Base-by-base conservation (phyloP, 139 green algal genomes). In the Coccomyxa sp. region DNA sequence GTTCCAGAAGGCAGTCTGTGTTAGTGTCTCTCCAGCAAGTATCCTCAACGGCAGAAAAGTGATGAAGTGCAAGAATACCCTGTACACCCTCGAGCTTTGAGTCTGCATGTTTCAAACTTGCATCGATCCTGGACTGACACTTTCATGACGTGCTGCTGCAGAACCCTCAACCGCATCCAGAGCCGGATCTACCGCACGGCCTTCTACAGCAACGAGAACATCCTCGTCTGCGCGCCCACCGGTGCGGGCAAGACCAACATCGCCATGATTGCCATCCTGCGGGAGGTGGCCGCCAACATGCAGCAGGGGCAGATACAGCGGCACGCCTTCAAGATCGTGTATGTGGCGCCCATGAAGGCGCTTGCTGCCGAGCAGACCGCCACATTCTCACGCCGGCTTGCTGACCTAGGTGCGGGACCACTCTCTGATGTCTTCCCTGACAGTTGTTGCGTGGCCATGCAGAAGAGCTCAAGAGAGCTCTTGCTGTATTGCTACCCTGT, bases 161-260 rank as follows among this genome's bases (percentile, higher is more conserved):
- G 81, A 76, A 84, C 89, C 0, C 90, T 99, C 35, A 99, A 99
- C 84, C 91, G 94, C 86, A 97, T 98, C 82, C 94, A 98, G 85
- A 92, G 81, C 68, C 84, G 84, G 58, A 98, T 99, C 79, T 98
- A 90, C 81, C 78, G 80, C 1, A 90, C 90, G 36, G 94, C 89
- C 29, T 97, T 93, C 81, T 54, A 83, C 78, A 87, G 80, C 79
- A 98, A 97, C 80, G 89, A 97, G 81, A 98, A 99, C 83, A 72
- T 97, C 39, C 87, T 98, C 37, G 94, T 98, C 39, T 96, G 92
- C 78, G 93, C 93, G 4, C 93, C 92, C 70, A 96, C 92, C 7
- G 92, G 95, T 22, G 96, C 96, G 0, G 96, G 96, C 70, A 99
- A 99, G 88, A 99, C 96, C 76, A 99, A 99, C 89, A 99, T 99